These are phyloP conservation scores for Microbotryum scabiosae DNA, from an alignment of 1,284 basidiomycete genomes.

Conservation along the genomic window DNA sequence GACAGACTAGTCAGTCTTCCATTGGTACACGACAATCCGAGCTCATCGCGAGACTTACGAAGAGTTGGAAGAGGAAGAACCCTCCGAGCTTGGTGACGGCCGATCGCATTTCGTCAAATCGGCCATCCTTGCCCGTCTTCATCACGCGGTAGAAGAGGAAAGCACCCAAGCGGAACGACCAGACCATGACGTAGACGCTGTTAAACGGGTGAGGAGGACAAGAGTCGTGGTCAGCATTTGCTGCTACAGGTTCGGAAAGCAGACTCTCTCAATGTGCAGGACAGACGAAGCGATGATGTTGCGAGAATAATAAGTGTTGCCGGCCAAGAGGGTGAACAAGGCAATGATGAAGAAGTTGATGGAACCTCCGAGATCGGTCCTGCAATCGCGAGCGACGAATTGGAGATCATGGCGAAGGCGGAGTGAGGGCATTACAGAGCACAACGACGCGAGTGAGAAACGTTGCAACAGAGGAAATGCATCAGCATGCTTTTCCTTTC, in stretches of 20 bases:
- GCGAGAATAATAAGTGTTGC: slow-evolving; percentile 31
- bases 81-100: too few relatives aligned
- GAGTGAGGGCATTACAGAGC: too few relatives aligned
- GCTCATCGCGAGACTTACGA: too few relatives aligned
- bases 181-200: slow-evolving; percentile 31
- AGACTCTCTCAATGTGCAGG: too few relatives aligned
- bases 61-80: too few relatives aligned
- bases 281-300: slow-evolving; percentile 26
- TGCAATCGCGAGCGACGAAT: slow-evolving; percentile 7
- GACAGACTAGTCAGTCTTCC: neutral
- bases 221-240: neutral
- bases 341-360: slow-evolving; percentile 35
- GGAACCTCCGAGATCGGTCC: slow-evolving; percentile 36
- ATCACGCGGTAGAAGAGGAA: slow-evolving; percentile 37
- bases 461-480: too few relatives aligned
- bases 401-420: too few relatives aligned
- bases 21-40: too few relatives aligned
- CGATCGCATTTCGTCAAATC: slow-evolving; percentile 37
- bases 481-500: too few relatives aligned
- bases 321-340: slow-evolving; percentile 16
- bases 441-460: too few relatives aligned
- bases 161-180: slow-evolving; percentile 35
- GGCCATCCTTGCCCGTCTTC: slow-evolving; percentile 36
- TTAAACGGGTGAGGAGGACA: neutral
- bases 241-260: too few relatives aligned